A percentile compares a stretch with the other conserved stretches of the same genome.
Evolutionary conservation across 139 green algal species (phyloP).

Genomic region (Tetradesmus obliquus): DNA sequence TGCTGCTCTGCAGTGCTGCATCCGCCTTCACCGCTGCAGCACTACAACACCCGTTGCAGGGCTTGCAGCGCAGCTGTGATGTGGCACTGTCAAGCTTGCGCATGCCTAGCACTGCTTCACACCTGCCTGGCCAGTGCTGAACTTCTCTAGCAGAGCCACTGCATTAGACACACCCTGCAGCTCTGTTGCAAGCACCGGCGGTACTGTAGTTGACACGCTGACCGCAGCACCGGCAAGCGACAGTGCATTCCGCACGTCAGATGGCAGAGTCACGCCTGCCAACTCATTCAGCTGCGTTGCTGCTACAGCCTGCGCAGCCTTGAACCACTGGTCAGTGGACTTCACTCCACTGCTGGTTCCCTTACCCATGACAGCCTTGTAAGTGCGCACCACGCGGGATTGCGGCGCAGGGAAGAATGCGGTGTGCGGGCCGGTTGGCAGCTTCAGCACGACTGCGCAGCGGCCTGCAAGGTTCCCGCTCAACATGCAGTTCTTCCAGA

Average conservation of each 20-base stretch:
- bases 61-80: no score
- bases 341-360: neutral
- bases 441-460: neutral
- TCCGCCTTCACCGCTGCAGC: neutral
- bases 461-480: neutral
- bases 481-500: slow-evolving; percentile 36
- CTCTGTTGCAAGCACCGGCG: slow-evolving; percentile 1
- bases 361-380: slow-evolving; percentile 24
- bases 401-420: slow-evolving; percentile 38
- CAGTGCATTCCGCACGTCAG: slow-evolving; percentile 6
- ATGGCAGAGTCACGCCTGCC: neutral
- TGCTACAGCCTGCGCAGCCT: slow-evolving; percentile 23
- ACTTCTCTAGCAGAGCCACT: slow-evolving; percentile 5
- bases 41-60: neutral
- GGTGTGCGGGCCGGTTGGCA: slow-evolving; percentile 26
- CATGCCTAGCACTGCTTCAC: slow-evolving; percentile 7
- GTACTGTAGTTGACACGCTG: neutral
- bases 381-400: neutral
- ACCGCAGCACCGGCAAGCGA: neutral
- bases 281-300: slow-evolving; percentile 41
- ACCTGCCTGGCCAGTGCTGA: slow-evolving; percentile 22
- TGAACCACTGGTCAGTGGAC: slow-evolving; percentile 7
- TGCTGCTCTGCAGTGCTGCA: neutral
- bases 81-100: neutral
- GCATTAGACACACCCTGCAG: slow-evolving; percentile 3